Evolutionary conservation across 2,329 filamentous ascomycete genomes (phyloP).

Genomic region (Colletotrichum phormii): DNA sequence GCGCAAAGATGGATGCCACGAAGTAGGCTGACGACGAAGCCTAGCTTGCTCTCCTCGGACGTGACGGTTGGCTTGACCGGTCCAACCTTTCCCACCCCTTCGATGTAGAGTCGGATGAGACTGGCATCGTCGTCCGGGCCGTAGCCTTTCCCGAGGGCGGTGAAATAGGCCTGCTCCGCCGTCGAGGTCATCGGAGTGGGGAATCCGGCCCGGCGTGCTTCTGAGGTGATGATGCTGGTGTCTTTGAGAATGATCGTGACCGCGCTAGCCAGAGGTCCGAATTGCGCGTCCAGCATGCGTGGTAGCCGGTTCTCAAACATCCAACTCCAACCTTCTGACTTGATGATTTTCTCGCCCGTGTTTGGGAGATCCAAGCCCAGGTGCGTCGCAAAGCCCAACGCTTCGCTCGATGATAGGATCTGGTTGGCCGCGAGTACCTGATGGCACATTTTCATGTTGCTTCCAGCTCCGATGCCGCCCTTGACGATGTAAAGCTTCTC

Average conservation of each 20-base stretch:
- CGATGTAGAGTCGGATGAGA: conserved; percentile 55
- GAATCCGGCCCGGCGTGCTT: background rate
- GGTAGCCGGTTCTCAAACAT: conserved; percentile 71
- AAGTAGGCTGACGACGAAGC: background rate
- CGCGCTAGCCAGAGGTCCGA: conserved; percentile 67
- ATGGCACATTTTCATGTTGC: conserved; percentile 74
- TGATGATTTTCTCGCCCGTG: conserved; percentile 56
- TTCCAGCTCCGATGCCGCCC: conserved; percentile 69
- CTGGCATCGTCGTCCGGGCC: conserved; percentile 57
- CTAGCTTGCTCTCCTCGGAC: conserved; percentile 48
- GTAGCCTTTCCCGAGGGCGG: conserved; percentile 67
- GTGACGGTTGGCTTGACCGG: conserved; percentile 42
- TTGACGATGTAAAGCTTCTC: conserved; percentile 72
- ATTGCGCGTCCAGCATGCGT: conserved; percentile 64
- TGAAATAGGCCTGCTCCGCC: conserved; percentile 61
- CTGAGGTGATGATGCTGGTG: background rate
- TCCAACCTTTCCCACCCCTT: conserved; percentile 49
- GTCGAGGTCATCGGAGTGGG: background rate
- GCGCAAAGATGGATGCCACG: background rate
- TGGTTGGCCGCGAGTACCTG: conserved; percentile 73
- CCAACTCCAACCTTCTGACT: conserved; percentile 66
- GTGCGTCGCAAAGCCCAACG: conserved; percentile 47
- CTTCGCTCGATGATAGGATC: conserved; percentile 70
- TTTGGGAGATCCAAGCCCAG: conserved; percentile 47
- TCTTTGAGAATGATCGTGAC: conserved; percentile 56